phyloP scores from a whole-genome alignment of 768 basidiomycete genomes.

The Russula foetens region DNA sequence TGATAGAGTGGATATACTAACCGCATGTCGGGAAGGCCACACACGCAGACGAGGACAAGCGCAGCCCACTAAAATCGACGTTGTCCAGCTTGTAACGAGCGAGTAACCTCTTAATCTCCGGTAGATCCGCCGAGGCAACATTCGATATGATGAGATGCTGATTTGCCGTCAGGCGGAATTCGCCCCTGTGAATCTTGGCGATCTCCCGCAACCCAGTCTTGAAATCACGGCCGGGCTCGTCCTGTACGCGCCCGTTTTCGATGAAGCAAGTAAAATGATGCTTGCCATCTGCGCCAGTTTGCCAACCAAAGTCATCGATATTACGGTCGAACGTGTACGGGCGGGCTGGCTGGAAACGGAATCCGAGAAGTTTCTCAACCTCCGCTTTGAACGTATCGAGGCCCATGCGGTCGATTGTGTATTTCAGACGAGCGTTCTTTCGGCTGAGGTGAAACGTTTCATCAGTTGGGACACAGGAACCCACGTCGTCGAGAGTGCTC shows the following conservation, averaged over 20 bases:
- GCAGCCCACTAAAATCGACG: constrained; percentile 64
- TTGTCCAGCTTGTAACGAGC: constrained; percentile 88
- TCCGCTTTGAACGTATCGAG: constrained; percentile 79
- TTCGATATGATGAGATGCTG: constrained; percentile 90
- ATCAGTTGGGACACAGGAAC: neutral
- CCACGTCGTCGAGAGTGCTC: constrained; percentile 25
- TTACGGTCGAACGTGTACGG: constrained; percentile 81
- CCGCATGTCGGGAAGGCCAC: constrained; percentile 97
- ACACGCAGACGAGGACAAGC: constrained; percentile 89
- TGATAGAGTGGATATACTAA: constrained; percentile 20
- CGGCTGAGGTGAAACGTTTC: constrained; percentile 28
- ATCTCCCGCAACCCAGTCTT: constrained; percentile 91
- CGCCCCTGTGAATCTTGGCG: constrained; percentile 89
- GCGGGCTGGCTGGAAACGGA: constrained; percentile 61
- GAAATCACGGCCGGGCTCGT: constrained; percentile 84
- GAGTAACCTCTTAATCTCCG: constrained; percentile 69
- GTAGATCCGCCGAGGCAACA: constrained; percentile 62
- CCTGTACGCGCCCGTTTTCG: constrained; percentile 96
- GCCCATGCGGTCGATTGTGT: constrained; percentile 95
- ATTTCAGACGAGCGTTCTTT: constrained; percentile 85
- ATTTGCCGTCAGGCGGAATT: constrained; percentile 90
- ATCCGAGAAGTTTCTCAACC: constrained; percentile 85
- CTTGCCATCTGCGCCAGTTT: constrained; percentile 74
- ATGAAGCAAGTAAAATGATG: constrained; percentile 93
- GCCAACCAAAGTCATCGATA: constrained; percentile 93